Conservation (phyloP, 441 rosid species). For the Euphorbia corollata region DNA sequence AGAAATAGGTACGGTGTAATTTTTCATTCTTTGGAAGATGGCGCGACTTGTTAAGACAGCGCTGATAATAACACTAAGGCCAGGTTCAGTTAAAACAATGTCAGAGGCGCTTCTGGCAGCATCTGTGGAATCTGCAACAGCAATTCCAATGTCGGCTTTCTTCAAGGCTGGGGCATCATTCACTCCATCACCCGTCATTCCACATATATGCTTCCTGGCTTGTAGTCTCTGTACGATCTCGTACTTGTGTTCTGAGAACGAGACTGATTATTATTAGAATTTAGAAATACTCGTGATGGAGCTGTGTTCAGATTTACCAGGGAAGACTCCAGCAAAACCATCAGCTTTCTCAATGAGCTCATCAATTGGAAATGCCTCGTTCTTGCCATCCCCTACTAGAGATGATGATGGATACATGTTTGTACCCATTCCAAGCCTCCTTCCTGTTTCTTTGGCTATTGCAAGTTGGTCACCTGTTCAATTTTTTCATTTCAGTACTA, state of each 20-base stretch:
- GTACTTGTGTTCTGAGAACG: slow-evolving; percentile 76
- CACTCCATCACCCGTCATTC: slow-evolving; percentile 95
- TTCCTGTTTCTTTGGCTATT: slow-evolving; percentile 93
- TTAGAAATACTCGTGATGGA: no score
- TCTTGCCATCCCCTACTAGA: slow-evolving; percentile 65
- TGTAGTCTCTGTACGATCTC: slow-evolving; percentile 78
- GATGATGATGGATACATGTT: slow-evolving; percentile 93
- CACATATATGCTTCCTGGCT: slow-evolving; percentile 67
- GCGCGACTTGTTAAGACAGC: slow-evolving; percentile 81
- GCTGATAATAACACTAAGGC: slow-evolving; percentile 72
- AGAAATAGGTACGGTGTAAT: slow-evolving; percentile 49
- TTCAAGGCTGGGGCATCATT: slow-evolving; percentile 92
- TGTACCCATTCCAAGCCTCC: slow-evolving; percentile 98
- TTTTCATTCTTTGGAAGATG: slow-evolving; percentile 92
- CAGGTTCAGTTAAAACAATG: slow-evolving; percentile 84
- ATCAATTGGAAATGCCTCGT: slow-evolving; percentile 62
- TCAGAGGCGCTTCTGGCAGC: slow-evolving; percentile 89
- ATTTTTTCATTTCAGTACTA: not conserved
- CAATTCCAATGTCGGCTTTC: slow-evolving; percentile 90
- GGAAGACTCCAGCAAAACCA: slow-evolving; percentile 91
- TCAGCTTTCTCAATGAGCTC: slow-evolving; percentile 89
- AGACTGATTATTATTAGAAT: not conserved
- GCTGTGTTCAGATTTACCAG: slow-evolving; percentile 33
- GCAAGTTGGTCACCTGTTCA: slow-evolving; percentile 97
- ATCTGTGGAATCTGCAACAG: slow-evolving; percentile 86